Evolutionary conservation across 2,329 filamentous ascomycete species (phyloP).

Genomic region (Fusarium tanahbumbuense): DNA sequence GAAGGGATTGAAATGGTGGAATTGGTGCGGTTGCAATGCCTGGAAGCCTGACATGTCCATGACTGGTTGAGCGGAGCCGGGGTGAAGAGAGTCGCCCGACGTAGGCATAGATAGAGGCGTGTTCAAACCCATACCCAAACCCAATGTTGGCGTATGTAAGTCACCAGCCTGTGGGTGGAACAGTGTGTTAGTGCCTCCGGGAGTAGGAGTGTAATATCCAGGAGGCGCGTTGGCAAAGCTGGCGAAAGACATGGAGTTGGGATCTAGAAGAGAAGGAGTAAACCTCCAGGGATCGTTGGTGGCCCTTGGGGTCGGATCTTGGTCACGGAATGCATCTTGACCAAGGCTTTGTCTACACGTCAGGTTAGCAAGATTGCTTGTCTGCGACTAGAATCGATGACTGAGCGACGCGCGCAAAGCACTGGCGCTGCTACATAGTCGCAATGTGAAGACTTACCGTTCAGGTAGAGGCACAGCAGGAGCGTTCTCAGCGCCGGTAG

Average conservation of each 20-base stretch:
- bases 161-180: slow-evolving; percentile 88
- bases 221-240: slow-evolving; percentile 82
- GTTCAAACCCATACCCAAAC: slow-evolving; percentile 78
- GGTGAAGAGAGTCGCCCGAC: slow-evolving; percentile 72
- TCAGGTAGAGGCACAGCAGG: slow-evolving; percentile 43
- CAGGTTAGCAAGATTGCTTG: slow-evolving; percentile 25
- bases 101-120: slow-evolving; percentile 85
- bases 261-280: slow-evolving; percentile 88
- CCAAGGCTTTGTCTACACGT: slow-evolving; percentile 40
- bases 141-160: slow-evolving; percentile 83
- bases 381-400: not conserved
- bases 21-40: slow-evolving; percentile 68
- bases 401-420: not conserved
- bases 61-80: slow-evolving; percentile 60
- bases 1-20: slow-evolving; percentile 78
- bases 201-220: slow-evolving; percentile 89
- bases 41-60: slow-evolving; percentile 78
- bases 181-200: slow-evolving; percentile 81
- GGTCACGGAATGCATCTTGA: slow-evolving; percentile 66
- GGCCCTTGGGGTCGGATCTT: slow-evolving; percentile 84
- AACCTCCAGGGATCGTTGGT: slow-evolving; percentile 87
- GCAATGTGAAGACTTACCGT: slow-evolving; percentile 42
- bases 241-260: slow-evolving; percentile 83
- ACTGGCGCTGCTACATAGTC: not conserved
- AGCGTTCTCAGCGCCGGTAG: slow-evolving; percentile 47